Conservation (phyloP, 495 filamentous ascomycete species). For the Sabuloglossum arenarium region DNA sequence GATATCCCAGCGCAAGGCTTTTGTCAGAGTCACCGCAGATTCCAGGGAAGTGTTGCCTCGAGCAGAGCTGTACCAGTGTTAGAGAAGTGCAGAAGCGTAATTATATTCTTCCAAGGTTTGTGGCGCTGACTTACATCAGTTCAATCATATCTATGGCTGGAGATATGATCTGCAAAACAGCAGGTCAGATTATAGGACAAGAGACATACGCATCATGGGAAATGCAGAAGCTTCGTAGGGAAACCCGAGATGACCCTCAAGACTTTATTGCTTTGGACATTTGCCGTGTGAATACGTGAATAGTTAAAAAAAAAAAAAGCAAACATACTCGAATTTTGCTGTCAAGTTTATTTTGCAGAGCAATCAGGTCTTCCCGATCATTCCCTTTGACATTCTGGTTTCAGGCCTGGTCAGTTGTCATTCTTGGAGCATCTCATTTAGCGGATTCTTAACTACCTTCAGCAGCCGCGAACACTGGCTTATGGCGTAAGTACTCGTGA, state of each 20-base stretch:
- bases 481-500: conserved; percentile 74
- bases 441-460: conserved; percentile 28
- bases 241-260: too few species aligned
- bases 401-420: not conserved
- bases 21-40: conserved; percentile 69
- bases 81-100: not conserved
- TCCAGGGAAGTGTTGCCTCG: conserved; percentile 91
- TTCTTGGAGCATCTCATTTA: not conserved
- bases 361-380: conserved; percentile 45
- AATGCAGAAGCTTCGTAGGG: too few species aligned
- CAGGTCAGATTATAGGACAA: not conserved
- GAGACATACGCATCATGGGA: not conserved
- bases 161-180: conserved; percentile 46
- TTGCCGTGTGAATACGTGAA: not conserved
- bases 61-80: conserved; percentile 37
- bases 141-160: conserved; percentile 90
- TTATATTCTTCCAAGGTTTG: not conserved
- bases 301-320: not conserved
- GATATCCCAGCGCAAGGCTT: conserved; percentile 73
- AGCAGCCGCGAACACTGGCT: conserved; percentile 61
- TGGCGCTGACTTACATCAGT: conserved; percentile 43
- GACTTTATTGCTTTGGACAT: too few species aligned
- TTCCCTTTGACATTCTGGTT: conserved; percentile 45
- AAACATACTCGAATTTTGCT: conserved; percentile 59
- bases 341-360: conserved; percentile 53